Percentiles rank a stretch among this genome's conserved stretches.
Conservation (phyloP, 116 monocot species). For the Phalaenopsis hybrid region DNA sequence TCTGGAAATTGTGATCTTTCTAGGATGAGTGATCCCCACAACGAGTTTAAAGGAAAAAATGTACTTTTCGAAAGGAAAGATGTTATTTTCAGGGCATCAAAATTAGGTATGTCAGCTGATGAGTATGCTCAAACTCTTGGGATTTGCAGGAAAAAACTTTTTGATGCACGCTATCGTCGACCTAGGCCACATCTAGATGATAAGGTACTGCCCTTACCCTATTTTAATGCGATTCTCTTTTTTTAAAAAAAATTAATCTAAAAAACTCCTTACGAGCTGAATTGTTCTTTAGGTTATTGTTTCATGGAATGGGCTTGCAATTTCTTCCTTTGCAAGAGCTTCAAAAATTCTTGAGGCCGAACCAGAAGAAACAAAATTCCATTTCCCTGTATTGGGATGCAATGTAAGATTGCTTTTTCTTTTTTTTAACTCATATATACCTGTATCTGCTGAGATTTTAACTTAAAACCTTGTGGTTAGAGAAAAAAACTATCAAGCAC, state of each 20-base stretch:
- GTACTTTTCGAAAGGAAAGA: constrained; percentile 71
- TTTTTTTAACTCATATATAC: no score
- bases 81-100: constrained; percentile 45
- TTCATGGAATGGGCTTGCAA: constrained; percentile 92
- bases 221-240: not conserved
- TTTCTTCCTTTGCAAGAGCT: constrained; percentile 87
- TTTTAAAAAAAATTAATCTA: no score
- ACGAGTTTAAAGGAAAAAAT: constrained; percentile 78
- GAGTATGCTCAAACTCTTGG: constrained; percentile 64
- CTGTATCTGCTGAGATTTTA: no score
- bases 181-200: constrained; percentile 95
- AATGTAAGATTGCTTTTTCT: constrained; percentile 36
- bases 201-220: constrained; percentile 38
- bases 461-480: no score
- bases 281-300: constrained; percentile 68
- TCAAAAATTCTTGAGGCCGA: constrained; percentile 68
- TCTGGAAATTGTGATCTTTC: constrained; percentile 97
- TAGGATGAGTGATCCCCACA: constrained; percentile 80
- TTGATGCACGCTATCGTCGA: constrained; percentile 40
- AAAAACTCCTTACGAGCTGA: not conserved
- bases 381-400: constrained; percentile 72
- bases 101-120: constrained; percentile 51
- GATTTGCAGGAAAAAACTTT: constrained; percentile 47
- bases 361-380: constrained; percentile 35
- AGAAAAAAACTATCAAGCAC: no score